Conservation (phyloP, 768 basidiomycete species). For the Lactifluus volemus region DNA sequence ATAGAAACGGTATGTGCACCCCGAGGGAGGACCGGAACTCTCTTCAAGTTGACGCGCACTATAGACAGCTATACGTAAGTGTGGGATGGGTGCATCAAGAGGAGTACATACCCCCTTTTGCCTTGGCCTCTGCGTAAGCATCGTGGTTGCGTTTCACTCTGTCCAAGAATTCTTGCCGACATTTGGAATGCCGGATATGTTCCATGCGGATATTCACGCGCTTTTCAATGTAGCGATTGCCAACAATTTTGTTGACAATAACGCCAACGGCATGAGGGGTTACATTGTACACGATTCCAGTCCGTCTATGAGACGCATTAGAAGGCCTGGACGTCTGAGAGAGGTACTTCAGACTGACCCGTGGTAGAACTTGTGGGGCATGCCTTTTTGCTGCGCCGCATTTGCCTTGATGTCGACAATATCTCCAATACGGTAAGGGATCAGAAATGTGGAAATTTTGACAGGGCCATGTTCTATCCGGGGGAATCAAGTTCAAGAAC, state of each 20-base stretch:
- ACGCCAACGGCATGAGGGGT: constrained; percentile 92
- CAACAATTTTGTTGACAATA: constrained; percentile 97
- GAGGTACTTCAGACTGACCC: constrained; percentile 50
- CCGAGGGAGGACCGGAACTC: constrained; percentile 77
- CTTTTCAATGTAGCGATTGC: constrained; percentile 98
- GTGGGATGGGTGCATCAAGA: background rate
- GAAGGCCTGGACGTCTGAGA: background rate
- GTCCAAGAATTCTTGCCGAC: constrained; percentile 95
- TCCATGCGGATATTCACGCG: constrained; percentile 97
- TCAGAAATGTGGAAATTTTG: constrained; percentile 87
- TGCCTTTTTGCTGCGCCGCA: constrained; percentile 98
- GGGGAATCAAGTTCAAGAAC: background rate
- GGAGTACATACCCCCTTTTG: constrained; percentile 68
- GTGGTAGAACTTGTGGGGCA: constrained; percentile 99
- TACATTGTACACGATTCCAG: constrained; percentile 98
- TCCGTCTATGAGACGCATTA: constrained; percentile 51
- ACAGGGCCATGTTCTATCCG: constrained; percentile 76
- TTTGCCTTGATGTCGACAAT: constrained; percentile 99
- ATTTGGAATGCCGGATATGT: constrained; percentile 94
- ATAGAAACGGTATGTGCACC: constrained; percentile 67
- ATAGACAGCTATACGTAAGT: background rate
- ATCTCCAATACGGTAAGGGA: constrained; percentile 91
- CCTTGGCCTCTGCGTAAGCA: constrained; percentile 78
- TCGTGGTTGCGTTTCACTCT: constrained; percentile 89
- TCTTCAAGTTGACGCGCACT: constrained; percentile 82